Percentiles rank a stretch among this genome's conserved stretches.
Evolutionary conservation across 306 rosid genomes (phyloP).

Genomic region (Quillaja saponaria): DNA sequence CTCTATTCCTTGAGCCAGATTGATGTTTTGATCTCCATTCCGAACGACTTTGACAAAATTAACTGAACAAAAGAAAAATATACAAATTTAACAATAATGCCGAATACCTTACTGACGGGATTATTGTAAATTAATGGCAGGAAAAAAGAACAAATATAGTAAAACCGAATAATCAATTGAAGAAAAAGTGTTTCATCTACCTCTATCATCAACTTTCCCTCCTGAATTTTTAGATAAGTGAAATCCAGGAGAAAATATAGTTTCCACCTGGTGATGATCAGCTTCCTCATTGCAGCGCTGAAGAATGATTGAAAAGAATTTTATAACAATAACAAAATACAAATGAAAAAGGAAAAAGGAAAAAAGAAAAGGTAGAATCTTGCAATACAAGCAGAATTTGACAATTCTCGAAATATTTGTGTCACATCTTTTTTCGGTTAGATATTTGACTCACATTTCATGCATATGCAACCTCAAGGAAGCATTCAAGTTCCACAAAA

Average conservation of each 20-base stretch:
- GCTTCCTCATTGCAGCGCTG: conserved; percentile 58
- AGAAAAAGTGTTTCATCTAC: conserved; percentile 44
- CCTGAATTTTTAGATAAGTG: conserved; percentile 64
- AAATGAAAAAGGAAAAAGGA: too few relatives aligned
- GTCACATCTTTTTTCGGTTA: too few relatives aligned
- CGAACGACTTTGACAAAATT: too few relatives aligned
- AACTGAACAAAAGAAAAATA: too few relatives aligned
- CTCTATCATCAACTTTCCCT: conserved; percentile 63
- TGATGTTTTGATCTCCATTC: too few relatives aligned
- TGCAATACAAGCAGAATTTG: background rate
- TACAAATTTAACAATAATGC: too few relatives aligned
- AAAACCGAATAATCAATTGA: background rate
- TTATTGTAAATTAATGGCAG: background rate
- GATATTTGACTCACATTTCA: too few relatives aligned
- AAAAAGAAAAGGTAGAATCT: background rate
- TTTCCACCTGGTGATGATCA: conserved; percentile 51
- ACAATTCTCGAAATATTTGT: too few relatives aligned
- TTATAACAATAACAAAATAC: too few relatives aligned
- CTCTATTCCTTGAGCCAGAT: too few relatives aligned
- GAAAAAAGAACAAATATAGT: conserved; percentile 1
- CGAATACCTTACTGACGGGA: background rate
- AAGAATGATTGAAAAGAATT: conserved; percentile 25
- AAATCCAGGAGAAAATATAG: conserved; percentile 90
- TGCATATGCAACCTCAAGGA: too few relatives aligned
- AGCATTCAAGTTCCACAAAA: background rate